Evolutionary conservation across 768 basidiomycete genomes (phyloP).

Genomic region (Hebeloma cylindrosporum): DNA sequence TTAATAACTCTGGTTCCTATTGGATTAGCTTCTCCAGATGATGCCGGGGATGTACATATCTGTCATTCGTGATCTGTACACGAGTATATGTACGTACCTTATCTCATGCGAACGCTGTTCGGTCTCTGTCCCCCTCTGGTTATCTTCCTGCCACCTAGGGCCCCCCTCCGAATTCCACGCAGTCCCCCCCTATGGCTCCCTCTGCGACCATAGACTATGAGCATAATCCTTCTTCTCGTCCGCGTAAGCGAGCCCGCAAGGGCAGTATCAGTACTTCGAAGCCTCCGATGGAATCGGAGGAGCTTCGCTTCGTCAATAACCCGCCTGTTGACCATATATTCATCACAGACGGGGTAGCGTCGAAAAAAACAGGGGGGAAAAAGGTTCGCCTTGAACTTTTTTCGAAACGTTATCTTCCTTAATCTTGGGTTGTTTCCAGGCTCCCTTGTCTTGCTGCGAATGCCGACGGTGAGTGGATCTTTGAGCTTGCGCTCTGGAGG

Average conservation of each 20-base stretch:
- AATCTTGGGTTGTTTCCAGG: slow-evolving; percentile 25
- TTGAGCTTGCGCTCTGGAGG: slow-evolving; percentile 3
- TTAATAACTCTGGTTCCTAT: slow-evolving; percentile 22
- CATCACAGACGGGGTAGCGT: slow-evolving; percentile 46
- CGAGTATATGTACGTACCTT: slow-evolving; percentile 30
- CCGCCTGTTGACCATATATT: slow-evolving; percentile 49
- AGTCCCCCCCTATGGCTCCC: slow-evolving; percentile 24
- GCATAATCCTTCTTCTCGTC: slow-evolving; percentile 28
- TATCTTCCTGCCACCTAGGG: slow-evolving; percentile 31
- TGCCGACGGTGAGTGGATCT: slow-evolving; percentile 48
- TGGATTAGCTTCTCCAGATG: slow-evolving; percentile 22
- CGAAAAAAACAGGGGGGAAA: slow-evolving; percentile 48
- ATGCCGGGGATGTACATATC: slow-evolving; percentile 22
- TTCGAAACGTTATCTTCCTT: neutral
- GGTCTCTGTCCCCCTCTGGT: slow-evolving; percentile 28
- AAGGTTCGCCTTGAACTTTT: slow-evolving; percentile 44
- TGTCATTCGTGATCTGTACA: slow-evolving; percentile 24
- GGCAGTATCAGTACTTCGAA: slow-evolving; percentile 17
- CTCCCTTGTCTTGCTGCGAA: slow-evolving; percentile 62
- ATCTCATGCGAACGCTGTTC: slow-evolving; percentile 25
- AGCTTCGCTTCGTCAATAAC: slow-evolving; percentile 25
- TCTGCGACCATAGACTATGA: slow-evolving; percentile 23
- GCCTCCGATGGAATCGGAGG: slow-evolving; percentile 24
- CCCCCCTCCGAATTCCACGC: slow-evolving; percentile 34
- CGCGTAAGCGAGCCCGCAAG: slow-evolving; percentile 50